phyloP scores from a whole-genome alignment of 805 yeast genomes.

The Wilhelminamyces savonicus region DNA sequence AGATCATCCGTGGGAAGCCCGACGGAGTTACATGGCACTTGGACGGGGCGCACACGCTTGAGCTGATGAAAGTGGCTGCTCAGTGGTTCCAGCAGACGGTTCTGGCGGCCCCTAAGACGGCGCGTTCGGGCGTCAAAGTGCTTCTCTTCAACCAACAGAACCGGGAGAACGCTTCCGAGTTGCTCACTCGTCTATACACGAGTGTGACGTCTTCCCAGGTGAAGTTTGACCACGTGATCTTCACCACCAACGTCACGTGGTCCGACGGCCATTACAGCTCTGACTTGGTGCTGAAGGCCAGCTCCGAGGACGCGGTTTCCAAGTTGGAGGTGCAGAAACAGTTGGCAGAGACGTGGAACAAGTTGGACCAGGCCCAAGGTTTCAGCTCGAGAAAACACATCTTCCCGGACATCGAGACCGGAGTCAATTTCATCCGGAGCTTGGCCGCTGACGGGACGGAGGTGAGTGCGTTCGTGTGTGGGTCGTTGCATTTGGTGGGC shows the following conservation, averaged over 20 bases:
- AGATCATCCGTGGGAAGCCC: conserved; percentile 40
- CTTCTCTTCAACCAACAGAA: conserved; percentile 92
- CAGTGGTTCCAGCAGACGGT: conserved; percentile 56
- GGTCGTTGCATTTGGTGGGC: conserved; percentile 91
- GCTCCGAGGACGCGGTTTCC: conserved; percentile 71
- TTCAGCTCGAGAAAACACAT: conserved; percentile 40
- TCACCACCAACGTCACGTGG: conserved; percentile 92
- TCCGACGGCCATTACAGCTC: conserved; percentile 69
- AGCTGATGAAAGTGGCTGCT: conserved; percentile 77
- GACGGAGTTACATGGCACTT: conserved; percentile 64
- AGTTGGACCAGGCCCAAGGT: conserved; percentile 32
- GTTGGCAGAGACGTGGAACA: conserved; percentile 65
- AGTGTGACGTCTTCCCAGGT: conserved; percentile 32
- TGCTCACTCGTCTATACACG: conserved; percentile 49
- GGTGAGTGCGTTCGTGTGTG: conserved; percentile 82
- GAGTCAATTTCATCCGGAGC: conserved; percentile 49
- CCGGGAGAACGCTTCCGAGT: conserved; percentile 64
- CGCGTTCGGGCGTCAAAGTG: conserved; percentile 35
- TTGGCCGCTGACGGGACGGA: conserved; percentile 25
- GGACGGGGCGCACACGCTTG: conserved; percentile 96
- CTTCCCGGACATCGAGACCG: conserved; percentile 69
- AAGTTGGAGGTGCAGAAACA: conserved; percentile 73
- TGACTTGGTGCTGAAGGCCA: conserved; percentile 83
- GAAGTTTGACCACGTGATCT: conserved; percentile 68
- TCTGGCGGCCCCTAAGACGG: conserved; percentile 7